A percentile compares a stretch with the other conserved stretches of the same genome.
phyloP scores from a whole-genome alignment of 768 basidiomycete species.

The Naematelia encephala region DNA sequence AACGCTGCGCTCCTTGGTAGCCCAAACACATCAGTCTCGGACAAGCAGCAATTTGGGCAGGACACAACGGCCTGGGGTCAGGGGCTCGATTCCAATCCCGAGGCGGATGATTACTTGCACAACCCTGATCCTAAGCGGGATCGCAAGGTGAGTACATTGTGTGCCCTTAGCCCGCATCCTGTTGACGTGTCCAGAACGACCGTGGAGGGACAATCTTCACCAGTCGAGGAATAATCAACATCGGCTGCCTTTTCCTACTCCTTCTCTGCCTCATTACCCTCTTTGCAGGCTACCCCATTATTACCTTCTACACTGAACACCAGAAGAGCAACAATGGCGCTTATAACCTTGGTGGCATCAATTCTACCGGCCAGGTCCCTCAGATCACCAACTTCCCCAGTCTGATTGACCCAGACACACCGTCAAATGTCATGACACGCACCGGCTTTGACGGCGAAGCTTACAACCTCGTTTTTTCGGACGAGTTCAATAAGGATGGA shows the following conservation, averaged over 20 bases:
- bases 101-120: slow-evolving; percentile 85
- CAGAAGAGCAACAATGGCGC: slow-evolving; percentile 52
- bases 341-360: slow-evolving; percentile 87
- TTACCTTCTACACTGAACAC: slow-evolving; percentile 56
- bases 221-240: slow-evolving; percentile 75
- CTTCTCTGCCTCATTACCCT: slow-evolving; percentile 67
- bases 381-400: slow-evolving; percentile 63
- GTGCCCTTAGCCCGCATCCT: not conserved
- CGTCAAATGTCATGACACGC: slow-evolving; percentile 58
- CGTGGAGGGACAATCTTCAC: slow-evolving; percentile 67
- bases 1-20: slow-evolving; percentile 23
- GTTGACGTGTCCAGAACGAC: slow-evolving; percentile 31
- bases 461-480: slow-evolving; percentile 82
- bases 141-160: slow-evolving; percentile 22
- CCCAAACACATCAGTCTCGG: slow-evolving; percentile 14
- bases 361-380: slow-evolving; percentile 82
- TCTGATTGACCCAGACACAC: slow-evolving; percentile 77
- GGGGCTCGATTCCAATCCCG: slow-evolving; percentile 53
- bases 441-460: slow-evolving; percentile 73
- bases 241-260: slow-evolving; percentile 67
- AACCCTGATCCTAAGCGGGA: slow-evolving; percentile 72
- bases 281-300: slow-evolving; percentile 85
- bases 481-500: slow-evolving; percentile 73
- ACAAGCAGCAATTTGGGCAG: slow-evolving; percentile 13
- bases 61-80: slow-evolving; percentile 18